Conservation (phyloP, 306 rosid genomes). For the Rosa rugosa region DNA sequence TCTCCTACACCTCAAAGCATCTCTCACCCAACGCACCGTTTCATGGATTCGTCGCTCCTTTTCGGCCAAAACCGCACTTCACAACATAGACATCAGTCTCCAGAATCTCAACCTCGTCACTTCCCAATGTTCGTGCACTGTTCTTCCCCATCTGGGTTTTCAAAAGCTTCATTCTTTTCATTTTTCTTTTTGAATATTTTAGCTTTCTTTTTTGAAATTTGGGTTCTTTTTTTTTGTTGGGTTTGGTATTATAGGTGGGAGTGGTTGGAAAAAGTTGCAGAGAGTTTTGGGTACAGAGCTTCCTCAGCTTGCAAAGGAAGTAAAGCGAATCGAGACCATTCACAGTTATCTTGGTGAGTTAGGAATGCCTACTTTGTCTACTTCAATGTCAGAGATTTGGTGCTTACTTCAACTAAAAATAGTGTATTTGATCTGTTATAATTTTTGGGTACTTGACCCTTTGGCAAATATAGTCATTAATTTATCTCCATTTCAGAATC, state of each 20-base stretch:
- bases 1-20: conserved; percentile 25
- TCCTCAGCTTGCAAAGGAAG: conserved; percentile 52
- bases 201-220: background rate
- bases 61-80: conserved; percentile 36
- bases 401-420: background rate
- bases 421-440: background rate
- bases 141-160: conserved; percentile 9
- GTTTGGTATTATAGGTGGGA: conserved; percentile 32
- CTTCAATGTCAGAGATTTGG: background rate
- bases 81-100: conserved; percentile 34
- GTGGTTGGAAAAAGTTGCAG: conserved; percentile 50
- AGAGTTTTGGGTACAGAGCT: conserved; percentile 43
- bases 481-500: background rate
- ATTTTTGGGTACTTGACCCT: background rate
- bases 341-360: conserved; percentile 62
- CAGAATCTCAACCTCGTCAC: conserved; percentile 56
- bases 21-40: conserved; percentile 41
- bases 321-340: conserved; percentile 44
- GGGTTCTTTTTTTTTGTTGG: background rate
- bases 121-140: conserved; percentile 42
- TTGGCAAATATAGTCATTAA: background rate
- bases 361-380: background rate
- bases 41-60: conserved; percentile 62
- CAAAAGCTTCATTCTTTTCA: no score
- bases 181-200: background rate